These are phyloP conservation scores for Hymenoscyphus fructigenus DNA, from an alignment of 2,329 filamentous ascomycete genomes.

Conservation along the genomic window DNA sequence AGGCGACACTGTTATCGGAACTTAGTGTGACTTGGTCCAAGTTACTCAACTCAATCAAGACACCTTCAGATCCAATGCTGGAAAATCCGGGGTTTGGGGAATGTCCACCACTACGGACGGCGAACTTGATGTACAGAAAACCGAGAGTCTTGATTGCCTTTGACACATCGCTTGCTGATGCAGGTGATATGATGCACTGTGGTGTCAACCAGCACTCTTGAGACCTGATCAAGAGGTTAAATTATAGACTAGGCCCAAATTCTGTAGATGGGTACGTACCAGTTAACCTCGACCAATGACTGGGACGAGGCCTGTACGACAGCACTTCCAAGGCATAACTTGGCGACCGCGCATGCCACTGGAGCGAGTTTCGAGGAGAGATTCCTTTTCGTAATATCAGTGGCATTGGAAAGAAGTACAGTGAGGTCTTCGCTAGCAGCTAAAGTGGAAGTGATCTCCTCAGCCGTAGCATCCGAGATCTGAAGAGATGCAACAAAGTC, in stretches of 20 bases:
- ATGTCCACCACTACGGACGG: constrained; percentile 23
- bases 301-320: neutral
- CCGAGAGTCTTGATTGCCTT: constrained; percentile 8
- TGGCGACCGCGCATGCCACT: neutral
- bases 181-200: constrained; percentile 37
- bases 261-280: neutral
- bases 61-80: constrained; percentile 45
- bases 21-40: constrained; percentile 28
- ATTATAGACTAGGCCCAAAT: neutral
- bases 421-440: neutral
- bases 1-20: constrained; percentile 30
- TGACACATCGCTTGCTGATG: constrained; percentile 35
- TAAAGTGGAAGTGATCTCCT: neutral
- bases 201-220: constrained; percentile 11
- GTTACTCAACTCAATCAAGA: constrained; percentile 46
- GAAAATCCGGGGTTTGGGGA: constrained; percentile 43
- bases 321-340: constrained; percentile 2
- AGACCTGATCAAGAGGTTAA: constrained; percentile 5
- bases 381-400: neutral
- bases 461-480: neutral
- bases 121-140: constrained; percentile 13
- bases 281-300: neutral
- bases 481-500: neutral
- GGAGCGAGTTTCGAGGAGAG: neutral
- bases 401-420: neutral